Evolutionary conservation across 176 grass and related monocot genomes (phyloP), one percentile per base, ranked within the genome.

Genomic region (Aegilops bicornis): DNA sequence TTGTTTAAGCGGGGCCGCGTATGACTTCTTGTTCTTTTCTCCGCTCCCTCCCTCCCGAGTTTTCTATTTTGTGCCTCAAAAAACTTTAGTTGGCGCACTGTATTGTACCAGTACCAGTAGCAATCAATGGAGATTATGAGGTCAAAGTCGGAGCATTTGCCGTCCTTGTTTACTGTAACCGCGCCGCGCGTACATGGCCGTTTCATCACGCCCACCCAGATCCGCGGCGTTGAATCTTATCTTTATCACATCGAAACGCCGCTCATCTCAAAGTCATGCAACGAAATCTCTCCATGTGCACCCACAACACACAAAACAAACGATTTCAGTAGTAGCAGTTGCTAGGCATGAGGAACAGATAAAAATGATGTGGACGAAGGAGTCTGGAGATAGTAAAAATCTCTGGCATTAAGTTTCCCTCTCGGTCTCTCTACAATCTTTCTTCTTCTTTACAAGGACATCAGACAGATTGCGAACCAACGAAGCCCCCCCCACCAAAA

Each of bases 361-460:
- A 22, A 59, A 54, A 59, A 58, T 59, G 54, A 3, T 59, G 0
- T 22, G 54, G 19, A 58, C 62, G 45, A 76, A 13, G 7, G 29
- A 50, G 36, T 16, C 20, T 5, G 70, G 71, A 35, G 64, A 78
- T 10, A 0, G 69, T 59, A 59, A 59, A 58, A 59, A 22, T 59
- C 54, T 22, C 54, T 59, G 80, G 25, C 76, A 60, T 47, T 77
- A 76, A 52, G 69, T 25, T 62, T 16, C 27, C 59, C 56, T 39
- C 81, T 58, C 71, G 62, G 68, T 77, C 81, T 87, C 88, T 82
- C 89, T 78, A 85, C 89, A 85, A 58, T 40, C 86, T 15, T 42
- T 77, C 54, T 59, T 50, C 40, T 75, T 75, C 84, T 91, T 91
- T 91, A 87, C 85, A 90, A 8, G 56, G 73, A 22, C 90, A 85